These are phyloP conservation scores for Paragyromitra xinjiangensis DNA, from an alignment of 495 filamentous ascomycete species.

Conservation along the genomic window DNA sequence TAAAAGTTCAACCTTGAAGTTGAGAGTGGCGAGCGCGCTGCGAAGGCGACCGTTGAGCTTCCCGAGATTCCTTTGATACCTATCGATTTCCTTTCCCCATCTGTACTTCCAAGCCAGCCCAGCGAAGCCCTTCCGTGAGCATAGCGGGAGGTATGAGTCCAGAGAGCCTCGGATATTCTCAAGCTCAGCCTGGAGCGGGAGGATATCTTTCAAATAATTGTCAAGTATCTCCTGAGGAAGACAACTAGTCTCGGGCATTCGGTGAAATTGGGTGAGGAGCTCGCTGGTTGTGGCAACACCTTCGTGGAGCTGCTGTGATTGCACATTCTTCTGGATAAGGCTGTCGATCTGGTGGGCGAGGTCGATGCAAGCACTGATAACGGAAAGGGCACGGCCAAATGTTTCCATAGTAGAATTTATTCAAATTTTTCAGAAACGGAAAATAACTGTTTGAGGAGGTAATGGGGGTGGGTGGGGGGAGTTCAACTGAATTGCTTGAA, in stretches of 20 bases:
- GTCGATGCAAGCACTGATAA: conserved; percentile 36
- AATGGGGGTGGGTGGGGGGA: background rate
- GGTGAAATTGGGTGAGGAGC: conserved; percentile 15
- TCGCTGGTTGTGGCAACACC: conserved; percentile 22
- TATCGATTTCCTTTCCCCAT: conserved; percentile 38
- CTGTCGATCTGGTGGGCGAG: conserved; percentile 30
- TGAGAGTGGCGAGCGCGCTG: conserved; percentile 7
- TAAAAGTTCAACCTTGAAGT: conserved; percentile 19
- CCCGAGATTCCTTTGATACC: conserved; percentile 18
- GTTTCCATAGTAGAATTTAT: conserved; percentile 21
- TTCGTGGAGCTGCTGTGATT: conserved; percentile 28
- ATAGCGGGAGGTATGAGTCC: conserved; percentile 12
- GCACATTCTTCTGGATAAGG: conserved; percentile 23
- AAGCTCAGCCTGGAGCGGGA: conserved; percentile 29
- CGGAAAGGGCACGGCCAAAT: conserved; percentile 21
- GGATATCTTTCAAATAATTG: conserved; percentile 12
- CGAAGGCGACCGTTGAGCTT: conserved; percentile 28
- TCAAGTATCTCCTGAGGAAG: conserved; percentile 36
- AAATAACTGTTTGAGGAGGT: background rate
- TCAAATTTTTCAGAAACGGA: background rate
- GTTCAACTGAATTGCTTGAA: background rate
- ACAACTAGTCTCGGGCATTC: conserved; percentile 22
- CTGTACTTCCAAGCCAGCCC: conserved; percentile 32
- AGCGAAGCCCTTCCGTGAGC: conserved; percentile 22
- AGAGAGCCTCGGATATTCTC: conserved; percentile 24